A percentile compares a stretch with the other conserved stretches of the same genome.
Conservation (phyloP, 495 filamentous ascomycete genomes). For the Penicillium argentinense region DNA sequence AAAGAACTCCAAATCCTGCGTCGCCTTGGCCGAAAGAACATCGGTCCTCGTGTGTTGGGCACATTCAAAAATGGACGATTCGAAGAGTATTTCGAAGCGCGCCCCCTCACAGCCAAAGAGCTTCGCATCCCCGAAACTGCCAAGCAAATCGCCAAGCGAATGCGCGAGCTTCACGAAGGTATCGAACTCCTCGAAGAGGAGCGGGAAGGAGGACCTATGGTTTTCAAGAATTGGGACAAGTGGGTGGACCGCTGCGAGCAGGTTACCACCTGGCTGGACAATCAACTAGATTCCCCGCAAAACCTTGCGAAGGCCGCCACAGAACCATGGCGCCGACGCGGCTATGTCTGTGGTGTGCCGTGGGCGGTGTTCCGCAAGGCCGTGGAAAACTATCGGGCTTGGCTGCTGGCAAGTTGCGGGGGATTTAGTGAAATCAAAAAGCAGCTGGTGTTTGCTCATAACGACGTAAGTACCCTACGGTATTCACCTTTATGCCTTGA, state of each 20-base stretch:
- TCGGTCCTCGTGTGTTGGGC: constrained; percentile 89
- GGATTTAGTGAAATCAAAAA: constrained; percentile 63
- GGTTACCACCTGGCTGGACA: constrained; percentile 74
- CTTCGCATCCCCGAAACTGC: constrained; percentile 80
- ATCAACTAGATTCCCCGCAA: constrained; percentile 53
- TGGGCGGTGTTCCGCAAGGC: constrained; percentile 77
- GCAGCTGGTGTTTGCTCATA: constrained; percentile 90
- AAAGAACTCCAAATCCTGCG: constrained; percentile 84
- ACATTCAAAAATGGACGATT: constrained; percentile 97
- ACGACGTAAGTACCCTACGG: constrained; percentile 68
- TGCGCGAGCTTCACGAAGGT: constrained; percentile 94
- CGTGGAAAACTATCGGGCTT: constrained; percentile 75
- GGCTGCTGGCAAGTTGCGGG: constrained; percentile 71
- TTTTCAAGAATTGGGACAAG: constrained; percentile 93
- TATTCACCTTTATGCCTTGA: background rate
- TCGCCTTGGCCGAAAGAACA: constrained; percentile 84
- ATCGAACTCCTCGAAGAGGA: constrained; percentile 82
- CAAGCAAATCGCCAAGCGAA: constrained; percentile 94
- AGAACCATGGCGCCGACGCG: constrained; percentile 64
- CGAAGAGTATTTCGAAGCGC: constrained; percentile 86
- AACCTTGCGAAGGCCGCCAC: constrained; percentile 32
- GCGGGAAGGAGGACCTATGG: constrained; percentile 71
- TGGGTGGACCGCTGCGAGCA: constrained; percentile 82
- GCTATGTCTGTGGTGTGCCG: constrained; percentile 78
- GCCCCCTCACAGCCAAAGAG: constrained; percentile 72